Base-by-base conservation (phyloP, 306 rosid genomes). In the Chamaecrista fasciculata region DNA sequence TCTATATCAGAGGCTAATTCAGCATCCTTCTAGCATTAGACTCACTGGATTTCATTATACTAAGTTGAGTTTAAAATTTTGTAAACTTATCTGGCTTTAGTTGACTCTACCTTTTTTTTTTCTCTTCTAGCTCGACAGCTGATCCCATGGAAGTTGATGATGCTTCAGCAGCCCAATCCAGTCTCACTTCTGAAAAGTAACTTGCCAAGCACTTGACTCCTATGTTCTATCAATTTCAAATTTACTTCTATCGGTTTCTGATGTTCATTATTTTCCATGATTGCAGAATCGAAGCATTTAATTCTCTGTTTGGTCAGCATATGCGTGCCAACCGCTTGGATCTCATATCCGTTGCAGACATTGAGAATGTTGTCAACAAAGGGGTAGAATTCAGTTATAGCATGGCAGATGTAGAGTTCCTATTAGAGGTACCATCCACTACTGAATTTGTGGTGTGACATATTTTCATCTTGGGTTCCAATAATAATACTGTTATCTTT, bases 61-160 rank as follows among this genome's bases (percentile, higher is more conserved):
- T 49, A n/a, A 21, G 12, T 53, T 53, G 36, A 58, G 51, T 69
- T 19, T 18, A 61, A 62, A 66, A 61, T 15, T 76, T 24, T 57
- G 47, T 28, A 16, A 16, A 62, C 11, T 39, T 52, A 18, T 16
- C 42, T 73, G 51, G 61, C 77, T 57, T 72, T 42, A 66, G 74
- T 70, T 70, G 67, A 74, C 71, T 18, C 50, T 66, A 6, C 2
- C 6, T 31, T 0, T 21, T 28, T 33, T 10, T 3, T 28, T 19
- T 24, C 21, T 65, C 11, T 55, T 66, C 47, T 24, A 94, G 97
- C 43, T 71, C 90, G 47, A 71, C 84, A 33, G 48, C 78, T 7
- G 96, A 88, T 63, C 65, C 88, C 70, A 87, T 89, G 89, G 99
- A 91, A 31, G 79, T 88, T 19, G 96, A 93, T 33, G 85, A 85